phyloP scores from a whole-genome alignment of 768 basidiomycete genomes.

The Rhizopogon vulgaris region DNA sequence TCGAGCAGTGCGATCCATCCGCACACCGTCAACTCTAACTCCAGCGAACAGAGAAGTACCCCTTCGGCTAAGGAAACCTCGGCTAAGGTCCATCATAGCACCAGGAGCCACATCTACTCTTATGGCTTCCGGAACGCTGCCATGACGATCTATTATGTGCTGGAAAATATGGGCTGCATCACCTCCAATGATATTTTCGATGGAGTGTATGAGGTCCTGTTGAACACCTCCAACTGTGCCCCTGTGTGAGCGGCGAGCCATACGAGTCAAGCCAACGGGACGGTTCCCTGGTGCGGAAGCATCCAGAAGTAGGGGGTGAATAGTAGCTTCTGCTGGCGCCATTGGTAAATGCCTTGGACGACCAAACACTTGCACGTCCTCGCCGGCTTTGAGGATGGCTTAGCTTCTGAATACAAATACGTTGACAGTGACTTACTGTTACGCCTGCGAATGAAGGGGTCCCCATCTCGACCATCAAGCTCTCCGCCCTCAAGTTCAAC shows the following conservation, averaged over 20 bases:
- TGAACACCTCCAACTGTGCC: conserved; percentile 40
- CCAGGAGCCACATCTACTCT: conserved; percentile 72
- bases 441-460: conserved; percentile 47
- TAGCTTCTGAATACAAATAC: neutral
- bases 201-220: conserved; percentile 63
- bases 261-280: conserved; percentile 39
- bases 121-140: conserved; percentile 57
- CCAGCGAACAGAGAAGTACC: conserved; percentile 43
- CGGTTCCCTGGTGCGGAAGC: conserved; percentile 41
- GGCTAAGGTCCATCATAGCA: conserved; percentile 54
- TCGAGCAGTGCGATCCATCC: conserved; percentile 51
- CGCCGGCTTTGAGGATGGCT: conserved; percentile 32
- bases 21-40: conserved; percentile 32
- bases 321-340: conserved; percentile 60
- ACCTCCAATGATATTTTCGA: conserved; percentile 77
- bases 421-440: conserved; percentile 5
- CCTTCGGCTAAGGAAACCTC: conserved; percentile 46
- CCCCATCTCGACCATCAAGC: conserved; percentile 36
- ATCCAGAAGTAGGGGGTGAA: conserved; percentile 80
- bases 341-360: conserved; percentile 45
- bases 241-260: conserved; percentile 51
- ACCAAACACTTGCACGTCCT: conserved; percentile 59
- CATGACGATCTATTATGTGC: conserved; percentile 64
- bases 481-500: conserved; percentile 41
- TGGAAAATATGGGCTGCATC: conserved; percentile 82